phyloP scores from a whole-genome alignment of 2,329 filamentous ascomycete genomes.

The Aspergillus sp. region DNA sequence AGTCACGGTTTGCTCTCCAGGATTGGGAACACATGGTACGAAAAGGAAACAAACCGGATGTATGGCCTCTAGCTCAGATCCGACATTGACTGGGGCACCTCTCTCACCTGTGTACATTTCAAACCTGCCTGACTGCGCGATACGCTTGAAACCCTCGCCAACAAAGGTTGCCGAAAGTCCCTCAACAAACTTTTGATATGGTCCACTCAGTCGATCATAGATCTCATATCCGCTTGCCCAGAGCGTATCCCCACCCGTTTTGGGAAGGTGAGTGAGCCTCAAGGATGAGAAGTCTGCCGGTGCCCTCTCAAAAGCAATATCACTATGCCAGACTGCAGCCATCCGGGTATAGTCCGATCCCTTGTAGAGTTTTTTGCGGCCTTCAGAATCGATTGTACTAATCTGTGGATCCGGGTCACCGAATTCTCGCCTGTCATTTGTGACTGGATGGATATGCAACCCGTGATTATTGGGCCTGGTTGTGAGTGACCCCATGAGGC shows the following conservation, averaged over 20 bases:
- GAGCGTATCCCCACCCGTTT: constrained; percentile 60
- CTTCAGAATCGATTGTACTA: constrained; percentile 60
- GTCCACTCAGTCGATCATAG: constrained; percentile 60
- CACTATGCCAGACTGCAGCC: constrained; percentile 54
- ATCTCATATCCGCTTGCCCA: constrained; percentile 67
- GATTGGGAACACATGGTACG: too few relatives aligned
- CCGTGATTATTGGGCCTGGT: constrained; percentile 58
- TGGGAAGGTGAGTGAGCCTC: constrained; percentile 54
- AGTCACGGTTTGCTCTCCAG: not conserved
- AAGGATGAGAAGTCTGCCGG: constrained; percentile 63
- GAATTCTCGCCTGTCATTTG: constrained; percentile 55
- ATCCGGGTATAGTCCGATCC: constrained; percentile 29
- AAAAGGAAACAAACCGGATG: constrained; percentile 43
- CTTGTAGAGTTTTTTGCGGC: constrained; percentile 48
- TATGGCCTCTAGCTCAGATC: constrained; percentile 47
- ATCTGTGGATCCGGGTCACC: constrained; percentile 59
- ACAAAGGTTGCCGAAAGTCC: constrained; percentile 55
- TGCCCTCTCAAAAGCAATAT: constrained; percentile 63
- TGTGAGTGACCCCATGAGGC: constrained; percentile 58
- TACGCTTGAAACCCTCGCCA: constrained; percentile 49
- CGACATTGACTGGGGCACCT: constrained; percentile 56
- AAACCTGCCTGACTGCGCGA: constrained; percentile 35
- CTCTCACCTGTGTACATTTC: constrained; percentile 44
- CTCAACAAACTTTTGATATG: constrained; percentile 59
- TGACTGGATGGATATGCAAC: constrained; percentile 60